Percentiles rank a stretch among this genome's conserved stretches.
These are phyloP conservation scores for Setomelanomma holmii DNA, from an alignment of 2,329 filamentous ascomycete genomes.

Conservation along the genomic window DNA sequence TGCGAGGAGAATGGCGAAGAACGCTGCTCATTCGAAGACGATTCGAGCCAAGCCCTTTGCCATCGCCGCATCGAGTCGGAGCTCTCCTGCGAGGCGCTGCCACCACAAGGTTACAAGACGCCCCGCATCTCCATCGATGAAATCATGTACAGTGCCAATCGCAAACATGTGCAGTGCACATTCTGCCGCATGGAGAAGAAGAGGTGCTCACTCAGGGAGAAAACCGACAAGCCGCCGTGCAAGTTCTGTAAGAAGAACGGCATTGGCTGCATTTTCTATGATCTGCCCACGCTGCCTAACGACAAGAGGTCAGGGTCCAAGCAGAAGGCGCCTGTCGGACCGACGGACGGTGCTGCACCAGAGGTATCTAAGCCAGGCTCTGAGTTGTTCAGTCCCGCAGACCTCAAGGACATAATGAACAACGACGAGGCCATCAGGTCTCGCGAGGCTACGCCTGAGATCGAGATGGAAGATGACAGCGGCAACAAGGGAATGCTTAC, in stretches of 20 bases:
- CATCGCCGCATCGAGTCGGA: slow-evolving; percentile 24
- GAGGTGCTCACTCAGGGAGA: slow-evolving; percentile 41
- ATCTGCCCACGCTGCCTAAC: slow-evolving; percentile 8
- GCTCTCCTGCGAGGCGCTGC: slow-evolving; percentile 19
- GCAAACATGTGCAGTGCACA: slow-evolving; percentile 32
- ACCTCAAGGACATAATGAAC: slow-evolving; percentile 19
- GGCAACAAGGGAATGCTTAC: slow-evolving; percentile 34
- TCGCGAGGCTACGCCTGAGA: slow-evolving; percentile 29
- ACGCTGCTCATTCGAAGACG: slow-evolving; percentile 31
- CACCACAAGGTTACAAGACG: slow-evolving; percentile 24
- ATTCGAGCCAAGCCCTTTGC: slow-evolving; percentile 23
- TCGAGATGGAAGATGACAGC: slow-evolving; percentile 34
- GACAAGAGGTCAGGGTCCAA: slow-evolving; percentile 3
- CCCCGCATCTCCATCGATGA: slow-evolving; percentile 27
- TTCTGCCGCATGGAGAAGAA: slow-evolving; percentile 36
- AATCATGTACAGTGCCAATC: slow-evolving; percentile 23
- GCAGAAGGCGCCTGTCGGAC: slow-evolving; percentile 7
- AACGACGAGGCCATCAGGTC: slow-evolving; percentile 5
- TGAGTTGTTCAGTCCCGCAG: slow-evolving; percentile 20
- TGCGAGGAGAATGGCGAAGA: slow-evolving; percentile 21
- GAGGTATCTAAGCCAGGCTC: slow-evolving; percentile 4
- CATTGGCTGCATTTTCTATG: slow-evolving; percentile 41
- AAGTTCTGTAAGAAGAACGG: slow-evolving; percentile 35
- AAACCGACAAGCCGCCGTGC: slow-evolving; percentile 40
- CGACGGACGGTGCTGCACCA: slow-evolving; percentile 5